phyloP scores from a whole-genome alignment of 2,329 filamentous ascomycete species.

The Metarhizium rileyi region DNA sequence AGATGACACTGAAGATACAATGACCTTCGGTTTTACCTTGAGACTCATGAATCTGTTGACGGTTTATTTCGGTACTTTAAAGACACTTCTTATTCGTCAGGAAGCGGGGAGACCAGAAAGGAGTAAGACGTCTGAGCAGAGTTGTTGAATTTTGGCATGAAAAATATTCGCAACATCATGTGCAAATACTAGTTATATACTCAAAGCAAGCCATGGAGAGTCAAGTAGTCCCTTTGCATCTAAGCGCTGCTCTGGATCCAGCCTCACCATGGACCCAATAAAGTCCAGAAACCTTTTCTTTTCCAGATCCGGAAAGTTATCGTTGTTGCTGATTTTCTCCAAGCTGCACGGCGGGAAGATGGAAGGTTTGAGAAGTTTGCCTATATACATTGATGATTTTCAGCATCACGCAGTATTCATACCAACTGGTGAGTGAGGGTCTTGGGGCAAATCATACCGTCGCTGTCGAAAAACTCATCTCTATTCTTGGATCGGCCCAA shows the following conservation, averaged over 20 bases:
- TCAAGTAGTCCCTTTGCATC: conserved; percentile 8
- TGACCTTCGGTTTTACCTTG: no score
- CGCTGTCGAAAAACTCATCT: background rate
- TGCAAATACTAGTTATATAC: background rate
- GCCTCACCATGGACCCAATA: conserved; percentile 7
- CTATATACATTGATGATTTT: conserved; percentile 1
- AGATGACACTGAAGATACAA: no score
- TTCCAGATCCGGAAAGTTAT: conserved; percentile 1
- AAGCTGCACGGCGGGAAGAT: conserved; percentile 7
- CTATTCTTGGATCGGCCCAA: background rate
- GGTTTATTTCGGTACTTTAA: no score
- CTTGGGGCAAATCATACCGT: background rate
- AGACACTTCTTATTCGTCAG: no score
- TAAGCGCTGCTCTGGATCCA: conserved; percentile 7
- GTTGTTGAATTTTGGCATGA: no score
- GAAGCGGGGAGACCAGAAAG: no score
- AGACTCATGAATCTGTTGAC: no score
- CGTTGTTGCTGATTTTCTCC: conserved; percentile 6
- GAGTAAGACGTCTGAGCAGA: no score
- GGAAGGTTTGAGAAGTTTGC: conserved; percentile 8
- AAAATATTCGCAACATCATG: no score
- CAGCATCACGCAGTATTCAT: conserved; percentile 2
- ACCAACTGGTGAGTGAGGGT: no score
- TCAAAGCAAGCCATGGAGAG: conserved; percentile 6
- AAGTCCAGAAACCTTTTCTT: conserved; percentile 8